These are phyloP conservation scores for Glonium stellatum DNA, from an alignment of 495 filamentous ascomycete genomes.

Conservation along the genomic window DNA sequence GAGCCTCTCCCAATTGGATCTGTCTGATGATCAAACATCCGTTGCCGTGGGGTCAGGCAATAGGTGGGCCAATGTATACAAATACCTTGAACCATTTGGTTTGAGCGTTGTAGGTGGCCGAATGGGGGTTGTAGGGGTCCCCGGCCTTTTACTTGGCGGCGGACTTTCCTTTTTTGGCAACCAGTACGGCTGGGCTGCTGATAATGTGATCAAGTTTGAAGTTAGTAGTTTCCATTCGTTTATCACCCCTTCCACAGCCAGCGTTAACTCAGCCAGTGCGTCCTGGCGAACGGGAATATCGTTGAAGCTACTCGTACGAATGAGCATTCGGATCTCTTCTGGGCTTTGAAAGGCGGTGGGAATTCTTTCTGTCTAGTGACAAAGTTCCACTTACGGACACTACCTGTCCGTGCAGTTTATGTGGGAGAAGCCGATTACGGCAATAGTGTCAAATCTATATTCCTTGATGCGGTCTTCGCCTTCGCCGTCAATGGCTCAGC, in stretches of 20 bases:
- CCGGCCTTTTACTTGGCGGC: constrained; percentile 11
- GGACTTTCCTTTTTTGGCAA: constrained; percentile 35
- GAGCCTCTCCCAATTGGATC: constrained; percentile 39
- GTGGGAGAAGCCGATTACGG: constrained; percentile 6
- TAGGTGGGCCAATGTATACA: constrained; percentile 11
- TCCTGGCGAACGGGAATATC: constrained; percentile 49
- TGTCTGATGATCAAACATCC: constrained; percentile 21
- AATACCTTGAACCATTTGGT: constrained; percentile 1
- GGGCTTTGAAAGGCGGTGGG: constrained; percentile 41
- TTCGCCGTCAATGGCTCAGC: constrained; percentile 1
- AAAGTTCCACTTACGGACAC: constrained; percentile 8
- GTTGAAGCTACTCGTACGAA: constrained; percentile 39
- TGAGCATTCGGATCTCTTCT: constrained; percentile 38
- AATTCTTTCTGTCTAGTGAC: constrained; percentile 43
- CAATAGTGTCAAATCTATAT: not conserved
- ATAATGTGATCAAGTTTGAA: constrained; percentile 44
- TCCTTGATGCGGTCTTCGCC: not conserved
- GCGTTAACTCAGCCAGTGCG: constrained; percentile 34
- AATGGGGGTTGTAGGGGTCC: constrained; percentile 7
- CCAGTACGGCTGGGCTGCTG: constrained; percentile 44
- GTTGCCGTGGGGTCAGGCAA: constrained; percentile 4
- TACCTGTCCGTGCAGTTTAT: constrained; percentile 1
- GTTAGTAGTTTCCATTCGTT: not conserved
- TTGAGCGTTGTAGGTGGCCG: constrained; percentile 9
- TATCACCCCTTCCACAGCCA: too few species aligned